Percentiles rank a stretch among this genome's conserved stretches.
Conservation (phyloP, 2,329 filamentous ascomycete genomes). For the Pleomassaria siparia region DNA sequence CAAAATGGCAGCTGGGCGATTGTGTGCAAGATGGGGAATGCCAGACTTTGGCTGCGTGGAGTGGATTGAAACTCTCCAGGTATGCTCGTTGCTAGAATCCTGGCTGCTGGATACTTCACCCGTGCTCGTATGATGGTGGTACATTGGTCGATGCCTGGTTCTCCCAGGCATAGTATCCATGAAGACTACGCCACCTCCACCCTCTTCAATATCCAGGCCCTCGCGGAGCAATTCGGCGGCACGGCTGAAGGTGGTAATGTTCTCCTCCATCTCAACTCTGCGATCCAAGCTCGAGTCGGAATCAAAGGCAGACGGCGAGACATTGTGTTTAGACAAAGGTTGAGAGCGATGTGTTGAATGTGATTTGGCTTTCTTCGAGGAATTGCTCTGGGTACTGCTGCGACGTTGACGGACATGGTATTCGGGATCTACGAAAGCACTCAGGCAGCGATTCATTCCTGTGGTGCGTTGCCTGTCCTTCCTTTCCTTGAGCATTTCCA, state of each 20-base stretch:
- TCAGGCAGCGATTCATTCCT: slow-evolving; percentile 29
- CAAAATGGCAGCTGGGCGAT: neutral
- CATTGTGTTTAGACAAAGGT: neutral
- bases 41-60: neutral
- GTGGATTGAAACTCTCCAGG: neutral
- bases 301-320: neutral
- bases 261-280: slow-evolving; percentile 33
- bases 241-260: slow-evolving; percentile 49
- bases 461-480: slow-evolving; percentile 29
- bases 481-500: slow-evolving; percentile 38
- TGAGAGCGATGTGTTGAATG: neutral
- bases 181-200: slow-evolving; percentile 53
- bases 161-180: slow-evolving; percentile 34
- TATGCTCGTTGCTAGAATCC: slow-evolving; percentile 1
- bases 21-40: neutral
- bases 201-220: slow-evolving; percentile 48
- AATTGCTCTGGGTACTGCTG: neutral
- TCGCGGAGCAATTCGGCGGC: slow-evolving; percentile 53
- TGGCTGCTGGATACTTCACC: slow-evolving; percentile 3
- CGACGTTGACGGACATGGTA: slow-evolving; percentile 8
- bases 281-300: slow-evolving; percentile 3
- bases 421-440: slow-evolving; percentile 26
- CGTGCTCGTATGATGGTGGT: neutral
- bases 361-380: neutral
- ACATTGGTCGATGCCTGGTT: neutral